Evolutionary conservation across 2,329 filamentous ascomycete genomes (phyloP).

Genomic region (Neofusicoccum sp.): DNA sequence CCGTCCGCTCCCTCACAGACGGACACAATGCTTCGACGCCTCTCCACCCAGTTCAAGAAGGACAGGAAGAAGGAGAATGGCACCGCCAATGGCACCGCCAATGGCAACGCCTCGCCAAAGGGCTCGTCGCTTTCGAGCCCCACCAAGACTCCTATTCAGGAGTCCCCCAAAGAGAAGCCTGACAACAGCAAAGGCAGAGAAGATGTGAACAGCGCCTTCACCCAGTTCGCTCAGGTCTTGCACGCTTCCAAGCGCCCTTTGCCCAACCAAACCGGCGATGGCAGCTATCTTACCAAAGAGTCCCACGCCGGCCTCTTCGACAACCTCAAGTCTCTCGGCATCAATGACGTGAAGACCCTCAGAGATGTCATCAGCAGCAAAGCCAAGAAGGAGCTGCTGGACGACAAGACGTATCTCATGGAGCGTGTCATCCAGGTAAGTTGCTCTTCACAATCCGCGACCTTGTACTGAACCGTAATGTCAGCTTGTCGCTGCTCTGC

Average conservation of each 20-base stretch:
- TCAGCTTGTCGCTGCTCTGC: constrained; percentile 15
- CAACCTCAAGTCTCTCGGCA: constrained; percentile 58
- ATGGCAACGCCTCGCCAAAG: background rate
- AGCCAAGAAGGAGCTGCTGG: constrained; percentile 61
- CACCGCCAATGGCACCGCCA: constrained; percentile 13
- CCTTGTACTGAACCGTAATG: background rate
- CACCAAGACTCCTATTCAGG: background rate
- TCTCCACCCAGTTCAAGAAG: constrained; percentile 22
- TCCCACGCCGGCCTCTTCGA: constrained; percentile 51
- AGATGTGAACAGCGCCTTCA: constrained; percentile 17
- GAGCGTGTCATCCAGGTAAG: constrained; percentile 63
- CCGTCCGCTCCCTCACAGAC: background rate
- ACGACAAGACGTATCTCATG: constrained; percentile 78
- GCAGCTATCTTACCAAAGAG: constrained; percentile 39
- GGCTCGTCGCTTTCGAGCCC: constrained; percentile 12
- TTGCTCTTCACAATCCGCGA: background rate
- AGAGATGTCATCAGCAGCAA: constrained; percentile 63
- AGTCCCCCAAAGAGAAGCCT: constrained; percentile 23
- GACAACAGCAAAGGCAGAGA: constrained; percentile 14
- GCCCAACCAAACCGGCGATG: constrained; percentile 22
- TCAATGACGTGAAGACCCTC: constrained; percentile 42
- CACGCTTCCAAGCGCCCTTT: constrained; percentile 22
- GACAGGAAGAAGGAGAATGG: constrained; percentile 22
- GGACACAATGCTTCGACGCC: constrained; percentile 19
- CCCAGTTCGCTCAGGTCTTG: constrained; percentile 21